A percentile compares a stretch with the other conserved stretches of the same genome.
phyloP scores from a whole-genome alignment of 768 basidiomycete genomes.

The Leccinum rimulosum region DNA sequence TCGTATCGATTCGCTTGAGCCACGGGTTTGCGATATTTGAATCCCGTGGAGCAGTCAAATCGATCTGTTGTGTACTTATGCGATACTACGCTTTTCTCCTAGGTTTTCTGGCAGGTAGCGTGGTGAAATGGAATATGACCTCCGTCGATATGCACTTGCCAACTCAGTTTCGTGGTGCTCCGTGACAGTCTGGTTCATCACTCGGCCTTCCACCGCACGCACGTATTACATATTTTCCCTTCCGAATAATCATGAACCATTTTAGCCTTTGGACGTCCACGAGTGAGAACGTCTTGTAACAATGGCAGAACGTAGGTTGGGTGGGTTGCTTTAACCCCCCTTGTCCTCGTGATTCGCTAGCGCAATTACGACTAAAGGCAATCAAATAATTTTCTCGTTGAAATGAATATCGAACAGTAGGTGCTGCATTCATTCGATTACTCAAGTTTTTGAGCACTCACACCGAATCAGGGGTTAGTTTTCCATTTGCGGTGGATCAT shows the following conservation, averaged over 20 bases:
- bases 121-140: constrained; percentile 31
- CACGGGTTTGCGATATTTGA: neutral
- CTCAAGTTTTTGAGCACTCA: neutral
- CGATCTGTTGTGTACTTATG: constrained; percentile 9
- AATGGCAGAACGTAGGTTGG: neutral
- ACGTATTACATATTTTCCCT: constrained; percentile 1
- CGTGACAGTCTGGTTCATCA: constrained; percentile 6
- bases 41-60: neutral
- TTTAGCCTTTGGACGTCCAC: neutral
- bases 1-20: neutral
- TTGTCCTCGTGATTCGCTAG: neutral
- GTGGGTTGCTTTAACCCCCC: neutral
- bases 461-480: neutral
- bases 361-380: neutral
- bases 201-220: neutral
- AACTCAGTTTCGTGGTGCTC: constrained; percentile 10
- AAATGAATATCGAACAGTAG: neutral
- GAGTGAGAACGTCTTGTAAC: neutral
- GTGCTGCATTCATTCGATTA: neutral
- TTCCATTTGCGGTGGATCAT: neutral
- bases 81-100: neutral
- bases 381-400: neutral
- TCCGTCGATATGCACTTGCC: constrained; percentile 21
- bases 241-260: constrained; percentile 1
- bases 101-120: constrained; percentile 31